These are phyloP conservation scores for Paramyrothecium roridum DNA, from an alignment of 2,329 filamentous ascomycete genomes.

Conservation along the genomic window DNA sequence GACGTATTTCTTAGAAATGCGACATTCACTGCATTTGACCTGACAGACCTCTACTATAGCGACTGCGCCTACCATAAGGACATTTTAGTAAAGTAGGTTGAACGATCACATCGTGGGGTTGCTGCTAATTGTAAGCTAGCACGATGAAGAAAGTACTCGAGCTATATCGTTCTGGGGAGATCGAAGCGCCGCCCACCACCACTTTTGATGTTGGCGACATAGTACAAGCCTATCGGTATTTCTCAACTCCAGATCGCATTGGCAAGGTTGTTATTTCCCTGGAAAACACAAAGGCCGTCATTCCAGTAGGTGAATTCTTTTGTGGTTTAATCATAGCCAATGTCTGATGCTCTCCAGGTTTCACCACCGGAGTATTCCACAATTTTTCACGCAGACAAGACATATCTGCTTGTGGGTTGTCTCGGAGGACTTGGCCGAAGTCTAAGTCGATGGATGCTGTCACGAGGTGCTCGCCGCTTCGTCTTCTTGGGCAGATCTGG, in stretches of 20 bases:
- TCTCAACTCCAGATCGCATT: constrained; percentile 27
- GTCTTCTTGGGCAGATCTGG: neutral
- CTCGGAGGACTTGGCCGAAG: neutral
- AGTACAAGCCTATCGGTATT: constrained; percentile 26
- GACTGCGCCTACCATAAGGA: constrained; percentile 1
- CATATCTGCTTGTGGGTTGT: neutral
- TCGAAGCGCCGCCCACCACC: neutral
- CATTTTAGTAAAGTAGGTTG: neutral
- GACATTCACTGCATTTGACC: constrained; percentile 20
- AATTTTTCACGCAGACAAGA: neutral
- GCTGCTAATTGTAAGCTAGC: neutral
- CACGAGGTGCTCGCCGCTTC: neutral
- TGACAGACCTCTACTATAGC: constrained; percentile 7
- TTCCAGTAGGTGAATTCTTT: neutral
- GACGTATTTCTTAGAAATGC: constrained; percentile 29
- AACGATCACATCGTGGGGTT: neutral
- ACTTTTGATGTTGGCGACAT: constrained; percentile 4
- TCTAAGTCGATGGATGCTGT: neutral
- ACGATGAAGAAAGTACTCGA: neutral
- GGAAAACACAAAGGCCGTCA: constrained; percentile 3
- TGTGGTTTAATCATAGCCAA: neutral
- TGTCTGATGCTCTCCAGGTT: neutral
- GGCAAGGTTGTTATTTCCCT: constrained; percentile 29
- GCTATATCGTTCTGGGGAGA: neutral
- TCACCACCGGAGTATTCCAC: neutral